Percentiles rank a stretch among this genome's conserved stretches.
These are phyloP conservation scores for Sporisorium sorghi DNA, from an alignment of 1,284 basidiomycete species.

Conservation along the genomic window DNA sequence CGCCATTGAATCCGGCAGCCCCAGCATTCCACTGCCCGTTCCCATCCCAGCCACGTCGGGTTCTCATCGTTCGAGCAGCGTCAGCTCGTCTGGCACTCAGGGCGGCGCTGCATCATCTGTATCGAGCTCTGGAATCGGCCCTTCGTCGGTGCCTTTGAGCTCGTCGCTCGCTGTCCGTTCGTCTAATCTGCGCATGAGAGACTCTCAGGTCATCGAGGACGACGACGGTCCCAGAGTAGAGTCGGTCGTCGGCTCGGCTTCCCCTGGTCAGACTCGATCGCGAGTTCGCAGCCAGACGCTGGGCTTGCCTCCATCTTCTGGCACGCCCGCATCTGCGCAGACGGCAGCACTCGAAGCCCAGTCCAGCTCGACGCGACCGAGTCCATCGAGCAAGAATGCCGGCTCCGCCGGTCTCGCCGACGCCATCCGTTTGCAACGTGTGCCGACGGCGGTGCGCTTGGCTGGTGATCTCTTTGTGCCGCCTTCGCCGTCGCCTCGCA, in stretches of 20 bases:
- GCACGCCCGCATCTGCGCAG: constrained; percentile 9
- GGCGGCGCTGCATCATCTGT: constrained; percentile 31
- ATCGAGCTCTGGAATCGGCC: constrained; percentile 29
- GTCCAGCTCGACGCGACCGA: constrained; percentile 27
- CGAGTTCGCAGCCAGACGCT: constrained; percentile 61
- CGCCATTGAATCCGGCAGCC: constrained; percentile 59
- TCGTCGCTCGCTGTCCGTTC: constrained; percentile 19
- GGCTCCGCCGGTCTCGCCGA: constrained; percentile 57
- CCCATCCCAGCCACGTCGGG: constrained; percentile 36
- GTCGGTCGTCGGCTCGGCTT: constrained; percentile 1
- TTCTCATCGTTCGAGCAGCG: constrained; percentile 39
- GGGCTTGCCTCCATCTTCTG: constrained; percentile 25
- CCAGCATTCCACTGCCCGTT: constrained; percentile 48
- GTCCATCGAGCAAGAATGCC: constrained; percentile 21
- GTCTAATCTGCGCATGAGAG: constrained; percentile 17
- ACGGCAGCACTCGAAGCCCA: constrained; percentile 12
- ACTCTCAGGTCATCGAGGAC: constrained; percentile 42
- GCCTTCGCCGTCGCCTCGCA: constrained; percentile 38
- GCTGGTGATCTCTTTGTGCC: constrained; percentile 71
- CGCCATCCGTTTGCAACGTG: constrained; percentile 72
- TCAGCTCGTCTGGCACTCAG: constrained; percentile 50
- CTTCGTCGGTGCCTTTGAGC: constrained; percentile 40
- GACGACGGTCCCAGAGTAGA: constrained; percentile 20
- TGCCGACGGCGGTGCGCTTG: constrained; percentile 73
- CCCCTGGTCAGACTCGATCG: constrained; percentile 40